Conservation (phyloP, 2,329 filamentous ascomycete genomes). For the Gaeumannomyces sp. region DNA sequence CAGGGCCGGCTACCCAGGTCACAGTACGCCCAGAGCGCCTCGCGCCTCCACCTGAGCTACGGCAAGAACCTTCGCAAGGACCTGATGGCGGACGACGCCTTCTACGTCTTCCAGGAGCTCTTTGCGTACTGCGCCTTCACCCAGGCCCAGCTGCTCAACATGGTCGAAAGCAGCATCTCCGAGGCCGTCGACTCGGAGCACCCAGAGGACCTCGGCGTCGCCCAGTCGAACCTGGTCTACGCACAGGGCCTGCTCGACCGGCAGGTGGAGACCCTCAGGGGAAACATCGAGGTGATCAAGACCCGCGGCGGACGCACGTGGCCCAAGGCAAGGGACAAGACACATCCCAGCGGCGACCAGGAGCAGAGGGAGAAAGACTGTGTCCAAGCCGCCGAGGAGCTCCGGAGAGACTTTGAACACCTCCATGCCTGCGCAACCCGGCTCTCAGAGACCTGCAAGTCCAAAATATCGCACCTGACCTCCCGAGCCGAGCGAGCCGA, state of each 20-base stretch:
- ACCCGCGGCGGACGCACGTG: background rate
- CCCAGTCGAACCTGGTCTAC: conserved; percentile 2
- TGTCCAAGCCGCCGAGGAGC: background rate
- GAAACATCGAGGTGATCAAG: background rate
- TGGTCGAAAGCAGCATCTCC: background rate
- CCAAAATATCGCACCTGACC: conserved; percentile 3
- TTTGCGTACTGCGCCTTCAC: background rate
- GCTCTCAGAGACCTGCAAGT: conserved; percentile 1
- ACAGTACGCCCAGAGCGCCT: background rate
- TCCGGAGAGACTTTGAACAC: background rate
- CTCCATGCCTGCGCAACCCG: background rate
- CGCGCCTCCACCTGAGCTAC: background rate
- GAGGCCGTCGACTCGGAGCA: background rate
- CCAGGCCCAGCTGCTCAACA: background rate
- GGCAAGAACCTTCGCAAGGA: background rate
- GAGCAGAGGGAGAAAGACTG: background rate
- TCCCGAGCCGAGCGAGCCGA: background rate
- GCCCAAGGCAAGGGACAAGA: background rate
- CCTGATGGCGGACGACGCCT: background rate
- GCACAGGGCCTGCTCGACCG: background rate
- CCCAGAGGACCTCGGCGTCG: background rate
- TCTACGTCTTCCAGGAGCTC: background rate
- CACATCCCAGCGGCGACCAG: background rate
- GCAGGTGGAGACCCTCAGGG: background rate
- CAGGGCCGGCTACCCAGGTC: background rate